Base-by-base conservation (phyloP, 2,329 filamentous ascomycete genomes). In the Fusarium sp. region DNA sequence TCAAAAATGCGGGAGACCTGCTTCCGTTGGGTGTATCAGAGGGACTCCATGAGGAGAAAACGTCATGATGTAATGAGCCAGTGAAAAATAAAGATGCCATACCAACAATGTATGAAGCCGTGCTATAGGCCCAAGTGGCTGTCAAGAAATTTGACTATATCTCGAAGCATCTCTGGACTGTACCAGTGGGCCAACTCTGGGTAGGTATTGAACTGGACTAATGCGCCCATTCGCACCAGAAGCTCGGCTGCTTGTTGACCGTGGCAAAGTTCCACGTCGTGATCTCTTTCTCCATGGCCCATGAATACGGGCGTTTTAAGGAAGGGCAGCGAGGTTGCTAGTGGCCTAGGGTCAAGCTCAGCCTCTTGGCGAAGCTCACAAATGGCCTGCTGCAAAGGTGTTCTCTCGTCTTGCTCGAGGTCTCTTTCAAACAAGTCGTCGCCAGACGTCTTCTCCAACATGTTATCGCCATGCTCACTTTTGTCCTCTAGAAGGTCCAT, bases 171-270 rank as follows among this genome's bases (percentile, higher is more conserved):
- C 28, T 78, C 71, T 1, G 71, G 60, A 1, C 80, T 83, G 54
- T 85, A 83, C 81, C 83, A 86, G 64, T 88, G 85, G 0, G 78
- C 83, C 2, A 86, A 71, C 1, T 73, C 79, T 6, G 75, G 62
- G 57, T 87, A 87, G 8, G 75, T 74, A 9, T 76, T 75, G 71
- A 82, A 82, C 8, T 78, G 56, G 0, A 81, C 78, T 1, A 76
- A 52, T 27, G 81, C 65, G 0, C 80, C 81, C 52, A 85, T 62
- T 2, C 66, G 68, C 1, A 70, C 53, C 18, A 88, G 68, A 37
- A 78, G 76, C 1, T 71, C 70, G 2, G 73, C 73, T 0, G 83
- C 77, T 12, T 78, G 72, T n/a, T 72, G 61, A 0, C 82, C 83
- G 31, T 83, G 73, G 4, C 63, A 40, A 16, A 81, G 41, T 31